Evolutionary conservation across 495 filamentous ascomycete species (phyloP), one percentile per base, ranked within the genome.

Genomic region (Hamigera avellanea): DNA sequence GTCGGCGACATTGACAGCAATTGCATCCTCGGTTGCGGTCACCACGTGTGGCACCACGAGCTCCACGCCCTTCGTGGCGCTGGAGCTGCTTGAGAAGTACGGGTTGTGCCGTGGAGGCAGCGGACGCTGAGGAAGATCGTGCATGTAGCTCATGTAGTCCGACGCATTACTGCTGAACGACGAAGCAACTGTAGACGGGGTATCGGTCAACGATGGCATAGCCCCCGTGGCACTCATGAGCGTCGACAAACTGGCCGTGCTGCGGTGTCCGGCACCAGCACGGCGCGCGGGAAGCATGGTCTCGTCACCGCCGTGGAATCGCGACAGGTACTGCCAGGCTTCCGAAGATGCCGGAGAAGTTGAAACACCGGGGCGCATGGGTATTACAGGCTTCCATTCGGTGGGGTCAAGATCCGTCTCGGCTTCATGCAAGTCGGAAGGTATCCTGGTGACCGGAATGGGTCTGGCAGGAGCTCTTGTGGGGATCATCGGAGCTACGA

Each of bases 331-430:
- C 17, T 50, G 41, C 56, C 62, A 67, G 16, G 69, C 68, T 16
- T 71, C 68, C 32, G 64, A 66, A 21, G 57, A 58, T 23, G 53
- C 55, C 37, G 56, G 49, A 6, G 52, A 45, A 29, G 39, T 49
- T 16, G 39, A 19, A 2, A 15, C 33, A 2, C 19, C 19, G 33
- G 18, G 29, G 29, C 49, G 32, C 26, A 37, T 18, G 19, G 40
- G 34, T 69, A 66, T 57, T 47, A 67, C 57, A n/a, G 69, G 69
- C 57, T 73, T 72, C 69, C 69, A 73, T 53, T 73, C 69, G 35
- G 66, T 65, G 46, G 69, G 69, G 51, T 73, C 69, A 40, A 67
- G 65, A 70, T 73, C 69, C 45, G 65, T 50, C 38, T 60, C 62
- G 57, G 46, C 46, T 28, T 62, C 50, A 37, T 63, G 57, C 35